A percentile compares a stretch with the other conserved stretches of the same genome.
phyloP scores from a whole-genome alignment of 2,329 filamentous ascomycete genomes.

The Simplicillium sp. region DNA sequence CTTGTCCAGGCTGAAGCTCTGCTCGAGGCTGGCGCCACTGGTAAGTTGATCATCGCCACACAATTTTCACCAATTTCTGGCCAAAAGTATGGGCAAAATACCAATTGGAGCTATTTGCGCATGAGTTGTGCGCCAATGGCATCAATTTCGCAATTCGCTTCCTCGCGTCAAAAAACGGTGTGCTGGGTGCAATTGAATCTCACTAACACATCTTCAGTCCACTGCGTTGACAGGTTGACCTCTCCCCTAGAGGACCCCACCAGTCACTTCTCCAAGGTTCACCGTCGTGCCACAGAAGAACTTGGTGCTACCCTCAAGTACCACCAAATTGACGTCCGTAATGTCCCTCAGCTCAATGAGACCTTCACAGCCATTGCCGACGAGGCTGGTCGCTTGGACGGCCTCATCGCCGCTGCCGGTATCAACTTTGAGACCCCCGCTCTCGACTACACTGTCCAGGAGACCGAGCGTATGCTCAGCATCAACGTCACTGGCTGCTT shows the following conservation, averaged over 20 bases:
- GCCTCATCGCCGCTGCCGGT: conserved; percentile 59
- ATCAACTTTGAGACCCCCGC: conserved; percentile 80
- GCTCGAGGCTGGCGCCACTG: conserved; percentile 67
- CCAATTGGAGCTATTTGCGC: too few species aligned
- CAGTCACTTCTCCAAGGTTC: conserved; percentile 55
- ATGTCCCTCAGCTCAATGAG: conserved; percentile 56
- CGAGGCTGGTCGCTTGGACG: conserved; percentile 64
- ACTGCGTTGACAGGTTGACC: conserved; percentile 55
- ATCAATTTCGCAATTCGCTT: not conserved
- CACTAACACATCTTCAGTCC: conserved; percentile 33
- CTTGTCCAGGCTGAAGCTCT: conserved; percentile 71
- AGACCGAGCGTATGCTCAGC: conserved; percentile 69
- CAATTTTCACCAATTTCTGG: too few species aligned
- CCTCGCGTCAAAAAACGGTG: too few species aligned
- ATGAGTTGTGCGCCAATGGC: too few species aligned
- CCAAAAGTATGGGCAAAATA: too few species aligned
- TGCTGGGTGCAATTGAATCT: not conserved
- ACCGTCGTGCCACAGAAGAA: conserved; percentile 51
- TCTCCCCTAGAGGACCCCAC: conserved; percentile 32
- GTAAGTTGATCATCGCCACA: conserved; percentile 18
- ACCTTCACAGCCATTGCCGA: conserved; percentile 61
- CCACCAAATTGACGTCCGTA: conserved; percentile 70
- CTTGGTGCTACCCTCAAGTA: conserved; percentile 64
- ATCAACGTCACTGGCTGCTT: conserved; percentile 82
- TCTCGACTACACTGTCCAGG: conserved; percentile 68